phyloP scores from a whole-genome alignment of 2,329 filamentous ascomycete genomes.

The Hymenoscyphus linearis region DNA sequence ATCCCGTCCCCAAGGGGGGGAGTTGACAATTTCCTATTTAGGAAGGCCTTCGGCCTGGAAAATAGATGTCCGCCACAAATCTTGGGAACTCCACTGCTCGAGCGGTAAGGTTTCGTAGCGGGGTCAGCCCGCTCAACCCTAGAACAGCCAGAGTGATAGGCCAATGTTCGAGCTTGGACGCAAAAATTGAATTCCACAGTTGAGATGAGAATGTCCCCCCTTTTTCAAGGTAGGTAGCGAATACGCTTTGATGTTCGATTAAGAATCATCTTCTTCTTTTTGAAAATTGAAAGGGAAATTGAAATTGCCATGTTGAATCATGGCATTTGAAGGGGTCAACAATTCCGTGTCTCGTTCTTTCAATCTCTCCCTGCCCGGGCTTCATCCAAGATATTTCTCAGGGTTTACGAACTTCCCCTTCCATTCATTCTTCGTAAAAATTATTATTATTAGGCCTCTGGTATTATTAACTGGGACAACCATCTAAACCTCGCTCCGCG shows the following conservation, averaged over 20 bases:
- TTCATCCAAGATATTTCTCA: background rate
- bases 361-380: background rate
- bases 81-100: no score
- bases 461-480: background rate
- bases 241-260: background rate
- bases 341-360: background rate
- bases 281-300: no score
- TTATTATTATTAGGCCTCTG: no score
- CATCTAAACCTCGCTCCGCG: background rate
- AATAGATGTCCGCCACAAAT: no score
- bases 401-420: background rate
- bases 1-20: no score
- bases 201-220: background rate
- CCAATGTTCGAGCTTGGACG: background rate
- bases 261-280: no score
- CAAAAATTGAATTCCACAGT: background rate
- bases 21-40: no score
- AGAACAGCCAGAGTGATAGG: no score
- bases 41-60: no score
- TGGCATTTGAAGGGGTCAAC: background rate
- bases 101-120: no score
- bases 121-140: no score
- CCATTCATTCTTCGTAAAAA: no score
- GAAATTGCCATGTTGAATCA: background rate
- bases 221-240: background rate